A percentile compares a stretch with the other conserved stretches of the same genome.
Conservation (phyloP, 306 rosid species). For the Acmispon strigosus region DNA sequence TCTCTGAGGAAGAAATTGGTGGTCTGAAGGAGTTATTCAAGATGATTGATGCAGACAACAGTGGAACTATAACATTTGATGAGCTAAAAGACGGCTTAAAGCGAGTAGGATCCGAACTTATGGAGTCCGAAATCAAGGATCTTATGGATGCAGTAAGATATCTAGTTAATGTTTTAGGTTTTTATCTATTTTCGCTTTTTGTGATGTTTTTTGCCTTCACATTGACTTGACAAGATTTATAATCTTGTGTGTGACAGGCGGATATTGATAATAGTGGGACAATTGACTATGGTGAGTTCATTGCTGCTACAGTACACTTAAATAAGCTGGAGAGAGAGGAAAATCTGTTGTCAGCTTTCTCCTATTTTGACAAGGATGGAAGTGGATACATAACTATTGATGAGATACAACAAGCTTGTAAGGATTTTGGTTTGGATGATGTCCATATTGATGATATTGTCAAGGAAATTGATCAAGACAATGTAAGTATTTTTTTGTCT, state of each 20-base stretch:
- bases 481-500: conserved; percentile 24
- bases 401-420: conserved; percentile 53
- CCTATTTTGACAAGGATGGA: conserved; percentile 54
- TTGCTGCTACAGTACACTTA: conserved; percentile 57
- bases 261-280: conserved; percentile 55
- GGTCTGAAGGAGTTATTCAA: conserved; percentile 50
- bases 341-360: conserved; percentile 42
- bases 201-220: background rate
- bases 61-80: conserved; percentile 58
- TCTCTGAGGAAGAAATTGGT: conserved; percentile 65
- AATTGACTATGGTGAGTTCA: conserved; percentile 48
- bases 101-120: conserved; percentile 46
- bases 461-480: conserved; percentile 51
- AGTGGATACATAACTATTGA: conserved; percentile 59
- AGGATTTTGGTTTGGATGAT: conserved; percentile 50
- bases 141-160: conserved; percentile 55
- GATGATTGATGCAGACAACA: conserved; percentile 47
- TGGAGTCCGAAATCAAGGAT: conserved; percentile 56
- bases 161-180: background rate
- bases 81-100: conserved; percentile 52
- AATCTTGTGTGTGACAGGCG: conserved; percentile 29
- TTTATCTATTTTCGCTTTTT: background rate
- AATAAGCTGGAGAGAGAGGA: conserved; percentile 62
- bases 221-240: background rate
- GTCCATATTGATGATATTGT: conserved; percentile 50